phyloP scores from a whole-genome alignment of 2,329 filamentous ascomycete genomes.

The Ilyonectria mors-panacis region DNA sequence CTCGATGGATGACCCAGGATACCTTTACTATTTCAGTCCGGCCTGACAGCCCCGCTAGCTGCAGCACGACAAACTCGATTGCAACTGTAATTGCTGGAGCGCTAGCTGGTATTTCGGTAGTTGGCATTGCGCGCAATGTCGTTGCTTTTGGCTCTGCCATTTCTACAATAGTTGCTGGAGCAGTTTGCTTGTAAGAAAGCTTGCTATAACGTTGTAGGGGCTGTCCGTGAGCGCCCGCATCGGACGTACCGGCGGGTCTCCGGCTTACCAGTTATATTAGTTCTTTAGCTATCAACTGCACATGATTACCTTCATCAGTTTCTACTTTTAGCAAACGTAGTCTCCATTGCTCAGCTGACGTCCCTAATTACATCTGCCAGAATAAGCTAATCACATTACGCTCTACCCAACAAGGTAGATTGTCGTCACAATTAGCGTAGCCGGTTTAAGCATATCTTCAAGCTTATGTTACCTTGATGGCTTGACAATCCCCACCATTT shows the following conservation, averaged over 20 bases:
- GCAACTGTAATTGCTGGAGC: neutral
- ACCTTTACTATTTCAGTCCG: neutral
- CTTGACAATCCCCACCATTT: neutral
- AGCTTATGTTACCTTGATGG: neutral
- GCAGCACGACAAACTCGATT: neutral
- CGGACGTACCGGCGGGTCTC: too few species aligned
- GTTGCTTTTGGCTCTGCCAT: neutral
- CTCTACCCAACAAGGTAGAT: too few species aligned
- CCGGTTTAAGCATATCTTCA: neutral
- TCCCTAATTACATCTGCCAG: too few species aligned
- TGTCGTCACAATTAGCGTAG: neutral
- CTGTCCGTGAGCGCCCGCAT: too few species aligned
- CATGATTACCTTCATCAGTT: too few species aligned
- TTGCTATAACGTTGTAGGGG: too few species aligned
- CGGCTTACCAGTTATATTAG: too few species aligned
- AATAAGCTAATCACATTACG: too few species aligned
- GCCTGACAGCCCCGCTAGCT: neutral
- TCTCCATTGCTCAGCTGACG: too few species aligned
- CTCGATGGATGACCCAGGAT: neutral
- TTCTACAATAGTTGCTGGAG: neutral
- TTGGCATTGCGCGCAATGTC: neutral
- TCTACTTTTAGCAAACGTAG: too few species aligned
- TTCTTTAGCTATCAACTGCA: too few species aligned
- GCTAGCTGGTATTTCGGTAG: neutral
- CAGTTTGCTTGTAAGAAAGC: neutral